These are phyloP conservation scores for Corchorus olitorius DNA, from an alignment of 345 rosid genomes.

Conservation along the genomic window DNA sequence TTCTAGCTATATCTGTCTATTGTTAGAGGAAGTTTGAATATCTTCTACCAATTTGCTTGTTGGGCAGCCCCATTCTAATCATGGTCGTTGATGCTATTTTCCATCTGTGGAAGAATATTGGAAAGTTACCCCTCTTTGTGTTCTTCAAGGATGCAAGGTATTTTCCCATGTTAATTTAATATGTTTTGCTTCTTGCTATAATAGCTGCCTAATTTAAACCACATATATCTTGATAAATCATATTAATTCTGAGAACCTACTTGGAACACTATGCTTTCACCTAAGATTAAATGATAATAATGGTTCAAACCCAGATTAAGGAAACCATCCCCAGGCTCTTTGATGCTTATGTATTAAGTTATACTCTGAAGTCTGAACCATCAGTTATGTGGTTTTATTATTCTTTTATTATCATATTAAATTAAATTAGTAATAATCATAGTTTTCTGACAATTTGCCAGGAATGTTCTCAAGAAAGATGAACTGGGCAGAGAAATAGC, in stretches of 20 bases:
- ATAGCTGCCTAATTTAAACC: background rate
- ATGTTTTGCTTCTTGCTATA: background rate
- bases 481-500: constrained; percentile 59
- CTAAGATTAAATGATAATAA: background rate
- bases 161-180: background rate
- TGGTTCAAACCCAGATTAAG: background rate
- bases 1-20: background rate
- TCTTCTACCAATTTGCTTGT: background rate
- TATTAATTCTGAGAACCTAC: background rate
- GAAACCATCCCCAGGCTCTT: background rate
- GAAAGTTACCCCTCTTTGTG: constrained; percentile 31
- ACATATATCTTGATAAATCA: background rate
- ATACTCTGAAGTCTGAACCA: background rate
- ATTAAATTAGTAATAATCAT: background rate
- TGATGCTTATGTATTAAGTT: background rate
- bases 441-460: constrained; percentile 25
- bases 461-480: constrained; percentile 47
- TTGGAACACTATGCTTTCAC: background rate
- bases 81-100: constrained; percentile 22
- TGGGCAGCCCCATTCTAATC: background rate
- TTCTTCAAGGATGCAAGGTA: constrained; percentile 47
- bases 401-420: background rate
- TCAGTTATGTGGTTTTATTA: background rate
- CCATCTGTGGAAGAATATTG: constrained; percentile 24
- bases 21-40: background rate